These are phyloP conservation scores for Alternaria arbusti DNA, from an alignment of 2,329 filamentous ascomycete species.

Conservation along the genomic window DNA sequence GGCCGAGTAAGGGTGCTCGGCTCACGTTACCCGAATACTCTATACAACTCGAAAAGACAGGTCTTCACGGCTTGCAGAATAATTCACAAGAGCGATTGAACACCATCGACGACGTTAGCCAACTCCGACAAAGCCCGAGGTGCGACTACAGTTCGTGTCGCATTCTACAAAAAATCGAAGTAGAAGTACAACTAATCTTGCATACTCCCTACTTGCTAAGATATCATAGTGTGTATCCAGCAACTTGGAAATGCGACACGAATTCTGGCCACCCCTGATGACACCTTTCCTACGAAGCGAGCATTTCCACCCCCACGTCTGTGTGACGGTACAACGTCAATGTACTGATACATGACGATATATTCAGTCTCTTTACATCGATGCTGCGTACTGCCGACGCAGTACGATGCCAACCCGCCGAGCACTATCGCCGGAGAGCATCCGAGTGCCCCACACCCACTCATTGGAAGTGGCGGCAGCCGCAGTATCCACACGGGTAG, in stretches of 20 bases:
- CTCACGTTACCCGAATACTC: neutral
- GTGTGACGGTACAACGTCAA: conserved; percentile 1
- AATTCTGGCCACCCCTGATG: neutral
- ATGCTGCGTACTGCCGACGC: conserved; percentile 6
- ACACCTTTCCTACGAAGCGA: neutral
- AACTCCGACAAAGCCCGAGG: neutral
- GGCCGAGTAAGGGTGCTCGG: neutral
- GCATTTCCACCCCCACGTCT: conserved; percentile 1
- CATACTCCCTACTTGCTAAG: neutral
- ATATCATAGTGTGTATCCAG: neutral
- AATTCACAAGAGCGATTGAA: neutral
- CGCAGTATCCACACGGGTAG: conserved; percentile 1
- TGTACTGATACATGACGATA: conserved; percentile 16
- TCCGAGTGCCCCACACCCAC: conserved; percentile 16
- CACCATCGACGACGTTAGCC: neutral
- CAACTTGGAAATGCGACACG: neutral
- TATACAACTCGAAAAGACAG: neutral
- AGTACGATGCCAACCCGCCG: conserved; percentile 12
- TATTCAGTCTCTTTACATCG: neutral
- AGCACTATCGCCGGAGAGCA: conserved; percentile 24
- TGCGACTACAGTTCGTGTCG: too few species aligned
- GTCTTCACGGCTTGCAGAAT: neutral
- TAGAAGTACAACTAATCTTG: neutral
- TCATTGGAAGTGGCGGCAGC: conserved; percentile 8
- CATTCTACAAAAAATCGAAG: too few species aligned